Evolutionary conservation across 2,329 filamentous ascomycete species (phyloP).

Genomic region (Plectosphaerella sp.): DNA sequence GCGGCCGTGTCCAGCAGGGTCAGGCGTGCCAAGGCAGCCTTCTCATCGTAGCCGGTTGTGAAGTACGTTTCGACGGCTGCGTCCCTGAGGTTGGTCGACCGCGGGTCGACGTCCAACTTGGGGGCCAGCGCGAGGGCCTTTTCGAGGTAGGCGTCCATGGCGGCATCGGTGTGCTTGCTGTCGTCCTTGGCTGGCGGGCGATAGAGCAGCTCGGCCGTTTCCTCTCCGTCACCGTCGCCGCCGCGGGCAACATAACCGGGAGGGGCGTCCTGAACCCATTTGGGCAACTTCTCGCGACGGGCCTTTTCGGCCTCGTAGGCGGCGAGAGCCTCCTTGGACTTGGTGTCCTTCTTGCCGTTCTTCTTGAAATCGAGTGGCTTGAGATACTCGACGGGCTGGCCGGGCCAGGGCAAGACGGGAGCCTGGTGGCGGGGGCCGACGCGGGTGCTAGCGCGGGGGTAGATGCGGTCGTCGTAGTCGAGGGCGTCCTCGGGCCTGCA

Average conservation of each 20-base stretch:
- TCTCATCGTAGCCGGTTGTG: conserved; percentile 64
- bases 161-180: conserved; percentile 59
- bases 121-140: conserved; percentile 61
- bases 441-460: conserved; percentile 89
- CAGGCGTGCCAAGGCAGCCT: conserved; percentile 67
- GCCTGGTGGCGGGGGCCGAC: conserved; percentile 91
- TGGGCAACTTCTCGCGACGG: conserved; percentile 75
- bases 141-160: conserved; percentile 67
- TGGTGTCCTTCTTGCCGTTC: conserved; percentile 72
- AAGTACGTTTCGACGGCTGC: conserved; percentile 73
- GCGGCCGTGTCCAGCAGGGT: conserved; percentile 62
- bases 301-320: conserved; percentile 78
- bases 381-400: conserved; percentile 81
- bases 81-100: conserved; percentile 83
- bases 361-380: conserved; percentile 85
- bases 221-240: conserved; percentile 67
- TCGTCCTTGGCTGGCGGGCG: conserved; percentile 61
- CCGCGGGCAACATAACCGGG: conserved; percentile 80
- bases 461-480: conserved; percentile 96
- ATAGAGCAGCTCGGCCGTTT: conserved; percentile 74
- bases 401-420: conserved; percentile 78
- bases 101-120: conserved; percentile 65
- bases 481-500: conserved; percentile 92
- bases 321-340: conserved; percentile 76
- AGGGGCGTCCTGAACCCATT: conserved; percentile 92